A percentile compares a stretch with the other conserved stretches of the same genome.
phyloP scores from a whole-genome alignment of 2,329 filamentous ascomycete species.

The Exophiala viscosa region DNA sequence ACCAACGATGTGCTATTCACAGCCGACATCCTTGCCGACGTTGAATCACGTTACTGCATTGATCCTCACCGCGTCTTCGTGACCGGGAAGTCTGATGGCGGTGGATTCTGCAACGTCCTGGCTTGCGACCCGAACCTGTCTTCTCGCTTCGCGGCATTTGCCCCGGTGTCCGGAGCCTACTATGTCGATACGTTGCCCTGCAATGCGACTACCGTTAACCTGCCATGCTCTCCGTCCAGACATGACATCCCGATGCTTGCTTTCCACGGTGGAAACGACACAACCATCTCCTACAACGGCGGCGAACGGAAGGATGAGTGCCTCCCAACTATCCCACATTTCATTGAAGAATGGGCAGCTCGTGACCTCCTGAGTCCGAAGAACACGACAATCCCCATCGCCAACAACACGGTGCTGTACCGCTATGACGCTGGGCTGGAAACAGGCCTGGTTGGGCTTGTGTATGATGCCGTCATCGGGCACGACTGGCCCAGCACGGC shows the following conservation, averaged over 20 bases:
- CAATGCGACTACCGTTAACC: no score
- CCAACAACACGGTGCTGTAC: no score
- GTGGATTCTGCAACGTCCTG: constrained; percentile 43
- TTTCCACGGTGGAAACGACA: constrained; percentile 43
- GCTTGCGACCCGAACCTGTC: neutral
- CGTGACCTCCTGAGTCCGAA: neutral
- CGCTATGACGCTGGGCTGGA: neutral
- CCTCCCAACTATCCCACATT: constrained; percentile 4
- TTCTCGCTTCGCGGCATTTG: no score
- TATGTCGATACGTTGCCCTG: no score
- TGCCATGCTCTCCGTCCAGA: neutral
- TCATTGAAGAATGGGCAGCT: neutral
- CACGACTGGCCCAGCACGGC: constrained; percentile 27
- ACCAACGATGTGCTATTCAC: constrained; percentile 44
- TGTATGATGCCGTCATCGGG: constrained; percentile 24
- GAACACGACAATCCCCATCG: neutral
- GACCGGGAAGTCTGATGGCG: constrained; percentile 54
- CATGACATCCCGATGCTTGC: constrained; percentile 40
- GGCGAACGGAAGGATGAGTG: constrained; percentile 21
- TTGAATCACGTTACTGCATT: constrained; percentile 42
- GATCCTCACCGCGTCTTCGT: constrained; percentile 44
- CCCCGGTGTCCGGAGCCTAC: no score
- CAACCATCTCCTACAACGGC: constrained; percentile 40
- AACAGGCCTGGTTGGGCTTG: constrained; percentile 2
- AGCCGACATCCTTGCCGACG: constrained; percentile 36